Evolutionary conservation across 768 basidiomycete genomes (phyloP).

Genomic region (Cystofilobasidium bisporidii): DNA sequence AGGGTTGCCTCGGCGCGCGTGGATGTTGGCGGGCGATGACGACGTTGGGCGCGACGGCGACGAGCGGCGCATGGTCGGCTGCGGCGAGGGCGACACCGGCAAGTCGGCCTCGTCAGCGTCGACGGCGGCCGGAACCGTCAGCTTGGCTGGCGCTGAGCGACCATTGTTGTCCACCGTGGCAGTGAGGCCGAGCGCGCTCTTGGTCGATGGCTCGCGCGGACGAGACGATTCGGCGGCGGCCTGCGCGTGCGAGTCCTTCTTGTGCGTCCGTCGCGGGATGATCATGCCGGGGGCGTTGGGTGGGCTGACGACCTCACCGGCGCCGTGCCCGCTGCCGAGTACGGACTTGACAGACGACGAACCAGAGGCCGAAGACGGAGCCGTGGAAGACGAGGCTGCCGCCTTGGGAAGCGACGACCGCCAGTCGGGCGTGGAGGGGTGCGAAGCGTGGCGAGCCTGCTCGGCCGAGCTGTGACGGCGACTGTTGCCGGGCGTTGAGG

Average conservation of each 20-base stretch:
- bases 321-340: background rate
- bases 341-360: background rate
- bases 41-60: background rate
- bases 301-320: background rate
- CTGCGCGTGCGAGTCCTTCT: background rate
- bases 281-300: conserved; percentile 6
- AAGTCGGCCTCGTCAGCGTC: background rate
- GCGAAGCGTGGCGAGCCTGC: background rate
- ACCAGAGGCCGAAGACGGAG: background rate
- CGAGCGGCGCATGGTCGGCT: background rate
- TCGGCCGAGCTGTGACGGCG: background rate
- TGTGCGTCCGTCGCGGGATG: conserved; percentile 1
- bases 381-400: background rate
- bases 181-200: too few relatives aligned
- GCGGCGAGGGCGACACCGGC: background rate
- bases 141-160: too few relatives aligned
- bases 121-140: background rate
- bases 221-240: background rate
- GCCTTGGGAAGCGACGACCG: conserved; percentile 8
- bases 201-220: background rate
- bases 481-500: background rate
- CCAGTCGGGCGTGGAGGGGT: background rate
- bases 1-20: conserved; percentile 5
- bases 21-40: background rate
- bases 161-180: too few relatives aligned